These are phyloP conservation scores for Clathrospora elynae DNA, from an alignment of 2,329 filamentous ascomycete genomes.

Conservation along the genomic window DNA sequence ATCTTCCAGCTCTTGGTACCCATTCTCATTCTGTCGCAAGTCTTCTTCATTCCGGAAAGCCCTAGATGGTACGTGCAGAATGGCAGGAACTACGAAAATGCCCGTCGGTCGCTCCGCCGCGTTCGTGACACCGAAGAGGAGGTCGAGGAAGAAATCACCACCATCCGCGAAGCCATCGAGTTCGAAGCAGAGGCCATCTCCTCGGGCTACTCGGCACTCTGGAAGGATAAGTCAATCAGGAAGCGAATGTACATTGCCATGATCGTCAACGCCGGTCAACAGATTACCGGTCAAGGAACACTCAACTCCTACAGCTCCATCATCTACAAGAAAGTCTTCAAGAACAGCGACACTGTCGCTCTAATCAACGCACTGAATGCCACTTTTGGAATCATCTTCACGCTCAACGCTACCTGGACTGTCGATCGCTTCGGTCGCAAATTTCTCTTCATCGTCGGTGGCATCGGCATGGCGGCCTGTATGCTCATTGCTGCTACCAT, in stretches of 20 bases:
- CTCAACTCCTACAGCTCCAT: conserved; percentile 75
- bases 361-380: conserved; percentile 77
- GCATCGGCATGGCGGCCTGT: conserved; percentile 69
- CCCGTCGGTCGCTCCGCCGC: conserved; percentile 60
- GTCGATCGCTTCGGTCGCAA: conserved; percentile 73
- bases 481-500: conserved; percentile 69
- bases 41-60: conserved; percentile 68
- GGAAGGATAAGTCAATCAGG: conserved; percentile 71
- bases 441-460: conserved; percentile 71
- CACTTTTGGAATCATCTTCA: conserved; percentile 74
- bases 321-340: conserved; percentile 74
- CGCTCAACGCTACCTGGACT: conserved; percentile 73
- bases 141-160: conserved; percentile 68
- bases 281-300: conserved; percentile 73
- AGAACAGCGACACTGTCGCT: conserved; percentile 60
- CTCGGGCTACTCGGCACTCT: conserved; percentile 66
- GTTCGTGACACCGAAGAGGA: conserved; percentile 69
- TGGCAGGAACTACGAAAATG: conserved; percentile 64
- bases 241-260: conserved; percentile 69
- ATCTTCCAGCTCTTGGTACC: conserved; percentile 75
- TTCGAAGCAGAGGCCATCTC: conserved; percentile 73
- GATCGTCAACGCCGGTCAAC: conserved; percentile 71
- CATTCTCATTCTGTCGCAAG: conserved; percentile 62
- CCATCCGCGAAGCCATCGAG: conserved; percentile 70
- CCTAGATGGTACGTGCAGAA: conserved; percentile 72